Percentiles rank a stretch among this genome's conserved stretches.
These are phyloP conservation scores for Fagopyrum homotropicum DNA, from an alignment of 148 eudicot species.

Conservation along the genomic window DNA sequence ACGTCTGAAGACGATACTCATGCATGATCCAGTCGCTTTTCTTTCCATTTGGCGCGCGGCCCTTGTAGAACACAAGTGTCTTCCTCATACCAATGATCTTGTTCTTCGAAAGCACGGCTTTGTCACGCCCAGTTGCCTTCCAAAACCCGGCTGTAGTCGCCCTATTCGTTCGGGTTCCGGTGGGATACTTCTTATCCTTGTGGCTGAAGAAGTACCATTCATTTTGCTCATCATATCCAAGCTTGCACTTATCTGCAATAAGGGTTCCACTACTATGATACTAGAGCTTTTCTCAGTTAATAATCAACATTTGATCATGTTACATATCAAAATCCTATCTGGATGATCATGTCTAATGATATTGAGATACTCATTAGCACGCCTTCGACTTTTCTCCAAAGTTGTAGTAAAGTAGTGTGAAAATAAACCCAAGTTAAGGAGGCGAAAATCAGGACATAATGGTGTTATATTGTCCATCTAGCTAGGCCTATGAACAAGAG, in stretches of 20 bases:
- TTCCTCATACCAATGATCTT: conserved; percentile 87
- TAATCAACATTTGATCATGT: not conserved
- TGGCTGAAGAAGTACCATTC: conserved; percentile 98
- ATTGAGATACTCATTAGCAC: not conserved
- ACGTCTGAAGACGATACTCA: conserved; percentile 81
- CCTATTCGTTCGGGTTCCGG: conserved; percentile 76
- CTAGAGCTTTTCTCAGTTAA: not conserved
- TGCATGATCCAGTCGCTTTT: conserved; percentile 94
- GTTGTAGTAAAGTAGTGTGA: conserved; percentile 1
- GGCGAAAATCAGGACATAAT: not conserved
- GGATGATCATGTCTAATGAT: too few relatives aligned
- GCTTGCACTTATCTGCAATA: conserved; percentile 54
- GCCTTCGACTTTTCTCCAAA: not conserved
- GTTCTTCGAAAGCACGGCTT: conserved; percentile 70
- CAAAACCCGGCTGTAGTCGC: conserved; percentile 87
- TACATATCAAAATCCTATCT: too few relatives aligned
- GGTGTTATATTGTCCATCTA: conserved; percentile 5
- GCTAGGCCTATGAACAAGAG: conserved; percentile 4
- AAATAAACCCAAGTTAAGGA: not conserved
- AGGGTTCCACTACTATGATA: not conserved
- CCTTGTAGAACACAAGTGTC: conserved; percentile 80
- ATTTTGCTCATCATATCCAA: conserved; percentile 60
- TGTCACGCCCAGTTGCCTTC: conserved; percentile 96
- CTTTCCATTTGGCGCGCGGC: conserved; percentile 79
- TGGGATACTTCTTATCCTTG: conserved; percentile 92